Percentiles rank a stretch among this genome's conserved stretches.
These are phyloP conservation scores for Betula pendula DNA, from an alignment of 306 rosid genomes.

Conservation along the genomic window DNA sequence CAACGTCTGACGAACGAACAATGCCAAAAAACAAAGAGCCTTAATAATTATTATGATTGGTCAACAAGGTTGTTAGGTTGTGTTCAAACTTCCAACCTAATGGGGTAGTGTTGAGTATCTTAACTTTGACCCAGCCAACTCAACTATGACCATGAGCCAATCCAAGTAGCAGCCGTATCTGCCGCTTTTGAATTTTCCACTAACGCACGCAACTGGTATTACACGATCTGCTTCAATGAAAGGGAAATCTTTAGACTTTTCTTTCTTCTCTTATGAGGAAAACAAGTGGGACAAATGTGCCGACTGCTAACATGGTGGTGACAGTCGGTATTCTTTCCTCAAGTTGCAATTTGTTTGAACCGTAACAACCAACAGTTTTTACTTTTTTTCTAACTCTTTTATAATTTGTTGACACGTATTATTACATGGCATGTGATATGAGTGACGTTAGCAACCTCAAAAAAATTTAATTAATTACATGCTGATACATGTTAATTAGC, in stretches of 20 bases:
- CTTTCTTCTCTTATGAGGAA: background rate
- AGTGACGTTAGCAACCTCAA: no score
- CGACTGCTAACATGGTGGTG: no score
- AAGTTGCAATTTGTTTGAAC: no score
- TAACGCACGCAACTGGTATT: background rate
- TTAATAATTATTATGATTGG: background rate
- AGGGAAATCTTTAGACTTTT: background rate
- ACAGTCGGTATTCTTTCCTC: no score
- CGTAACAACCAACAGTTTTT: no score
- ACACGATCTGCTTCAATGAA: background rate
- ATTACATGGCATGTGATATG: no score
- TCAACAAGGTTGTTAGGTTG: background rate
- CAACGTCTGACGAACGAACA: background rate
- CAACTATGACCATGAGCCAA: background rate
- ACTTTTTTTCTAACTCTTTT: no score
- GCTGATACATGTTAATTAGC: no score
- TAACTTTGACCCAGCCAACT: constrained; percentile 4
- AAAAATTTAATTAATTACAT: no score
- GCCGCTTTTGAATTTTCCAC: constrained; percentile 5
- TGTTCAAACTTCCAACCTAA: constrained; percentile 5
- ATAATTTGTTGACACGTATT: no score
- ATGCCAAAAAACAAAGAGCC: background rate
- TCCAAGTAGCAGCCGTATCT: background rate
- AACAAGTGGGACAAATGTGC: background rate
- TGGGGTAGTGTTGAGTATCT: constrained; percentile 1